Percentiles rank a stretch among this genome's conserved stretches.
Evolutionary conservation across 2,329 filamentous ascomycete genomes (phyloP).

Genomic region (Pseudonectria buxi): DNA sequence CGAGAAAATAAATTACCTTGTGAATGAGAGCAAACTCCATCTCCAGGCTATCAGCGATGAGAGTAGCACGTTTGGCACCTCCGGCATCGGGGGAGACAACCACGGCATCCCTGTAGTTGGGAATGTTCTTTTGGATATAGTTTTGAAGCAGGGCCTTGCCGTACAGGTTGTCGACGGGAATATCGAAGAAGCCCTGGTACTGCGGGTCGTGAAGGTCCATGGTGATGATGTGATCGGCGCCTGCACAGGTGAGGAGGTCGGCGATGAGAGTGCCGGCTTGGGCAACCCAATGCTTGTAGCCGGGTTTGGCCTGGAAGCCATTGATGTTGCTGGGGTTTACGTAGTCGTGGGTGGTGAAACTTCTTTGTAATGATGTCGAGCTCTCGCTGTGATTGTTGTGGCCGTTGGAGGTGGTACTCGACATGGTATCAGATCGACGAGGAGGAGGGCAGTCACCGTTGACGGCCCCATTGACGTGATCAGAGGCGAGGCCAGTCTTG

Average conservation of each 20-base stretch:
- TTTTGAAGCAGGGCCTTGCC: conserved; percentile 66
- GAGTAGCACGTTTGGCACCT: conserved; percentile 90
- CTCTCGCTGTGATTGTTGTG: conserved; percentile 32
- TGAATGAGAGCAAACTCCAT: conserved; percentile 98
- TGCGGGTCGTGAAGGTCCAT: conserved; percentile 96
- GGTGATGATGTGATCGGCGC: conserved; percentile 93
- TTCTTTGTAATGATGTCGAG: conserved; percentile 37
- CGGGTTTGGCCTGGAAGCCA: conserved; percentile 70
- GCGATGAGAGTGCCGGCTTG: conserved; percentile 93
- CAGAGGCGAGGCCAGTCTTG: conserved; percentile 54
- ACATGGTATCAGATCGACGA: conserved; percentile 30
- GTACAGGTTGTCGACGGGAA: conserved; percentile 96
- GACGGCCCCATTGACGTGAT: conserved; percentile 19
- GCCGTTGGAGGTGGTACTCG: conserved; percentile 27
- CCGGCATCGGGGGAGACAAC: conserved; percentile 95
- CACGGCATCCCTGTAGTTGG: conserved; percentile 77
- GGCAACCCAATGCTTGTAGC: conserved; percentile 98
- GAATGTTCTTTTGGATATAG: conserved; percentile 73
- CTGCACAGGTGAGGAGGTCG: conserved; percentile 88
- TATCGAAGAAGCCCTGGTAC: conserved; percentile 98
- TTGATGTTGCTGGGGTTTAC: conserved; percentile 50
- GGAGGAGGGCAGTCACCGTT: conserved; percentile 25
- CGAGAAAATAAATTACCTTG: conserved; percentile 52
- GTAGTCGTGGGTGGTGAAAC: conserved; percentile 59
- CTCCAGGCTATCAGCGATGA: conserved; percentile 86